These are phyloP conservation scores for Saccharomycopsis hybrid DNA, from an alignment of 1,139 yeast species.

Conservation along the genomic window DNA sequence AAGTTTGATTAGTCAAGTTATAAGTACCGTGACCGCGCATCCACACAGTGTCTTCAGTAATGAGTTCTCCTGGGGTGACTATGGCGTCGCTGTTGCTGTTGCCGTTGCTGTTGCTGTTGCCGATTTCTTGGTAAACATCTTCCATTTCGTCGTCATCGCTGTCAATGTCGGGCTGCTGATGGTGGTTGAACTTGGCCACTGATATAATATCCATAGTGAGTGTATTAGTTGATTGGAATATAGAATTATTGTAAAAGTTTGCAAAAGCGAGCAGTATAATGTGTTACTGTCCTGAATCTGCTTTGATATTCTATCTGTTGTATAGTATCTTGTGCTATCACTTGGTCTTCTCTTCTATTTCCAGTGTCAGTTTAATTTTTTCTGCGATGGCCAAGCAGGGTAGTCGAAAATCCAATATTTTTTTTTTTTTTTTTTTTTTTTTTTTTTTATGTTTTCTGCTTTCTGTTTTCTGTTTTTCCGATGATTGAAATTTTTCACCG, in stretches of 20 bases:
- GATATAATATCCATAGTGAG: constrained; percentile 33
- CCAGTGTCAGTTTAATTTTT: too few species aligned
- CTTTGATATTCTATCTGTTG: too few species aligned
- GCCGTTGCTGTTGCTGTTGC: constrained; percentile 20
- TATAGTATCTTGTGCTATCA: too few species aligned
- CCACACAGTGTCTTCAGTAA: constrained; percentile 94
- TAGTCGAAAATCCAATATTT: background rate
- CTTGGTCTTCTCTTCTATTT: too few species aligned
- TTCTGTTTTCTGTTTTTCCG: background rate
- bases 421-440: background rate
- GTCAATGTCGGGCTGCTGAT: background rate
- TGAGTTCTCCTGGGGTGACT: constrained; percentile 96
- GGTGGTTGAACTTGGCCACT: constrained; percentile 32
- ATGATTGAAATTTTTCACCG: too few species aligned
- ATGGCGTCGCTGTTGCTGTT: constrained; percentile 30
- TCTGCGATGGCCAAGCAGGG: background rate
- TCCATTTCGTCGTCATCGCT: constrained; percentile 24
- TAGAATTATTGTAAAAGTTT: background rate
- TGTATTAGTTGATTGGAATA: too few species aligned
- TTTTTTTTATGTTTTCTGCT: background rate
- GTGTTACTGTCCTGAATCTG: background rate
- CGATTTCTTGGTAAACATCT: constrained; percentile 9
- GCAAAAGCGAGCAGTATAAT: background rate
- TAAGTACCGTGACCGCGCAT: constrained; percentile 99
- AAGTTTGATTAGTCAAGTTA: constrained; percentile 60